Base-by-base conservation (phyloP, 768 basidiomycete genomes). In the Tricholoma hemisulphureum region DNA sequence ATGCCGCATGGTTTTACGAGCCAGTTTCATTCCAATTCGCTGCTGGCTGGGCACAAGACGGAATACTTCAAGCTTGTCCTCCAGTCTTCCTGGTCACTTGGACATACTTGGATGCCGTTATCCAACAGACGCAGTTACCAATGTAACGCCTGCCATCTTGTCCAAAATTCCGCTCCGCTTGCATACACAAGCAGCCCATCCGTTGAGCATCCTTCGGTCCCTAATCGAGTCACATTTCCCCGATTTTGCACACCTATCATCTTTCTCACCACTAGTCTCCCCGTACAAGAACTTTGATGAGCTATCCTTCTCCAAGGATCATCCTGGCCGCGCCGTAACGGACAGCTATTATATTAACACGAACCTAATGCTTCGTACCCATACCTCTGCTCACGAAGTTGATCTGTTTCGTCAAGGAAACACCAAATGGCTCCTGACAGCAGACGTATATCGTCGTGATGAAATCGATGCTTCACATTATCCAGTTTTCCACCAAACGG, bases 401-500 rank as follows among this genome's bases (percentile, higher is more conserved):
- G 95, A 97, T 58, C 86, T 87, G 6, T 98, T 97, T 71, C 73
- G 81, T 29, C 75, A 77, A 43, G 92, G 92, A 5, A 78, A 88
- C 61, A 85, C 88, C 20, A 82, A 82, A 53, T 99, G 95, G 92
- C 79, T 99, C 29, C 79, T 98, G 21, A 91, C 94, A 8, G 95
- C 97, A 28, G 97, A 99, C 76, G 97, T 99, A 53, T 99, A 98
- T 73, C 77, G 97, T 51, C 85, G 97, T 65, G 97, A 99, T 81
- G 97, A 98, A 74, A 98, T 99, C 60, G 97, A 99, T 75, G 82
- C 84, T 11, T 91, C 90, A 8, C 97, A 99, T 69, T 97, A 98
- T 71, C 97, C 97, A 5, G 92, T 97, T 34, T 99, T 99, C 69
- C 97, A 99, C 73, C 97, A 99, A 75, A 93, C 97, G 75, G 97